Evolutionary conservation across 2,329 filamentous ascomycete genomes (phyloP), one percentile per base, ranked within the genome.

Genomic region (Ascomycota sp.): DNA sequence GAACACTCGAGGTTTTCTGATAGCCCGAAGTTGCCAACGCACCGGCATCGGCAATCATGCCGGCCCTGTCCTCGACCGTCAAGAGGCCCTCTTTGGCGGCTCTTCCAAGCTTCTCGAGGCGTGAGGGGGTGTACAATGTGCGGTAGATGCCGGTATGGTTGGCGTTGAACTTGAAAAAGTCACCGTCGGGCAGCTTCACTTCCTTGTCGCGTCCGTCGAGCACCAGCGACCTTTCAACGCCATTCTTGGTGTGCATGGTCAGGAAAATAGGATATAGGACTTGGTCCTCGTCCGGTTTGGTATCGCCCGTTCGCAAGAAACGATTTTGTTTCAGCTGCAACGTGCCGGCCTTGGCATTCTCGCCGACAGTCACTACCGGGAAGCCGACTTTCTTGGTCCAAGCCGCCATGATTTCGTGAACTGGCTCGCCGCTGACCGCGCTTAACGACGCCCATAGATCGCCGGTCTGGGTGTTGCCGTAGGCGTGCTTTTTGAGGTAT

Each of bases 371-470:
- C 27, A 95, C 68, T 24, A 95, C 85, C 1, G 86, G 86, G 56
- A 77, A 94, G 30, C 86, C 86, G 33, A 95, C 78, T 44, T 93
- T 77, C 65, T 93, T 94, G 30, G 86, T 95, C 86, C 86, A 95
- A 39, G 86, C 81, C 32, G 83, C 76, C 75, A 94, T 94, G 33
- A 94, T 77, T 36, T 80, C 69, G 44, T 82, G 73, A 11, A 95
- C 76, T 30, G 85, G 76, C 57, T 94, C 92, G 36, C 85, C 85
- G 46, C 83, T 93, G 12, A 82, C 86, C 37, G 85, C 75, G 35
- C 75, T 77, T 25, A 95, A 64, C 21, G 85, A 78, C 33, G 76
- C 71, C 86, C 86, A 95, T 17, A 95, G 65, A 44, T 95, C 85
- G 30, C 75, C 70, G 1, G 86, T 95, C 49, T 81, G 67, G 1